Conservation (phyloP, 1,284 basidiomycete species). For the Cryptococcus maquisensis region DNA sequence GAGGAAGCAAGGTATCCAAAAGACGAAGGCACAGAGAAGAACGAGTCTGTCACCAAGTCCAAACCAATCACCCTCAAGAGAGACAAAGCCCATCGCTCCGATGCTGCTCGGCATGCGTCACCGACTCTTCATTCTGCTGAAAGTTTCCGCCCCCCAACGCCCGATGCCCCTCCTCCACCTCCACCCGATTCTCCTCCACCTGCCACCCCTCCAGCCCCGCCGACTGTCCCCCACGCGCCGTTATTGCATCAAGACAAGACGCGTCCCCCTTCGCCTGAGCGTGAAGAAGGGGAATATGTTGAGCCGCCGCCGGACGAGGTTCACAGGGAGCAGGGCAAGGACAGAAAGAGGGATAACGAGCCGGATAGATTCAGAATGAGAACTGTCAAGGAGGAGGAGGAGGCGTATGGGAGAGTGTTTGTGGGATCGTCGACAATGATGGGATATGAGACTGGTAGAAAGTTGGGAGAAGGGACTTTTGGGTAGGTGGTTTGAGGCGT, state of each 20-base stretch:
- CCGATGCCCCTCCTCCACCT: conserved; percentile 26
- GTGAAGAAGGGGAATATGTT: conserved; percentile 18
- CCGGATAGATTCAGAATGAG: conserved; percentile 40
- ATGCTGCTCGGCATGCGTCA: no score
- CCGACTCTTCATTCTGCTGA: no score
- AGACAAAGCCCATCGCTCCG: no score
- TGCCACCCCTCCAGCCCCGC: conserved; percentile 24
- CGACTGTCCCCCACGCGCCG: conserved; percentile 23
- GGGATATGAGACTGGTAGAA: conserved; percentile 76
- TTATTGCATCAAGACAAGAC: conserved; percentile 25
- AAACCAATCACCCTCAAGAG: no score
- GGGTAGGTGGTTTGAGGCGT: conserved; percentile 55
- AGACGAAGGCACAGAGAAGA: no score
- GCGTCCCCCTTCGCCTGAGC: conserved; percentile 44
- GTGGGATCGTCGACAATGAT: conserved; percentile 68
- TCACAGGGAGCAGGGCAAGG: conserved; percentile 13
- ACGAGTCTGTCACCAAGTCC: no score
- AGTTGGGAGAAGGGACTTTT: conserved; percentile 92
- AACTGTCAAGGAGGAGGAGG: conserved; percentile 62
- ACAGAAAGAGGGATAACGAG: conserved; percentile 26
- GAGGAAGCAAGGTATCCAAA: no score
- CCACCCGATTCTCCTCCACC: conserved; percentile 47
- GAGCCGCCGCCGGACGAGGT: conserved; percentile 26
- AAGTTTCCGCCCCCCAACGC: conserved; percentile 5
- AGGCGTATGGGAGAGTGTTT: conserved; percentile 64